Evolutionary conservation across 2,329 filamentous ascomycete genomes (phyloP).

Genomic region (Hypocrella siamensis): DNA sequence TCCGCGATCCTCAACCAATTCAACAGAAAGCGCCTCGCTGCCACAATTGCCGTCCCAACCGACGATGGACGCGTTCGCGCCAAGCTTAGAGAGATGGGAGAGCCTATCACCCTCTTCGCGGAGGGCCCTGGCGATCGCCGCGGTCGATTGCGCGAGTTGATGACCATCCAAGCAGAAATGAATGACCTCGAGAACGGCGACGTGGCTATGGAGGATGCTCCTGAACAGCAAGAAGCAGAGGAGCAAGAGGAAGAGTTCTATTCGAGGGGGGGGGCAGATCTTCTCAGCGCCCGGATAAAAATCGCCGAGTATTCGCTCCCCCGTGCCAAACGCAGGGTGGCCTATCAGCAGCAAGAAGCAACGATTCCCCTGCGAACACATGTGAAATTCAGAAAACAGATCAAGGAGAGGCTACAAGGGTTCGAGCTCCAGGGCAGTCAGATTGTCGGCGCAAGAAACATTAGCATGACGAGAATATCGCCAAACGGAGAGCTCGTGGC

Average conservation of each 20-base stretch:
- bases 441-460: constrained; percentile 75
- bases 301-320: constrained; percentile 78
- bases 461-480: constrained; percentile 84
- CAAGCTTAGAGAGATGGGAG: constrained; percentile 69
- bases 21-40: constrained; percentile 76
- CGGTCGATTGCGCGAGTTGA: constrained; percentile 68
- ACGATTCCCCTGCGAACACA: constrained; percentile 77
- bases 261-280: constrained; percentile 59
- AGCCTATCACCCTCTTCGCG: constrained; percentile 88
- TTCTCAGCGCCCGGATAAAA: constrained; percentile 60
- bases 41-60: constrained; percentile 81
- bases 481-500: constrained; percentile 73
- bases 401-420: constrained; percentile 67
- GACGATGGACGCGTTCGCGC: constrained; percentile 77
- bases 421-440: constrained; percentile 93
- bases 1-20: constrained; percentile 79
- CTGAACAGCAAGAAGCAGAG: constrained; percentile 44
- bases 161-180: constrained; percentile 58
- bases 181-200: constrained; percentile 40
- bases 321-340: constrained; percentile 60
- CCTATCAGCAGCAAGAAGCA: constrained; percentile 65
- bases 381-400: constrained; percentile 76
- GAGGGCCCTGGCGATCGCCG: constrained; percentile 75
- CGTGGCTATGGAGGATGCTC: constrained; percentile 43
- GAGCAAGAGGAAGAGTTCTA: constrained; percentile 92